These are phyloP conservation scores for Calonectria pteridis DNA, from an alignment of 2,329 filamentous ascomycete genomes.

Conservation along the genomic window DNA sequence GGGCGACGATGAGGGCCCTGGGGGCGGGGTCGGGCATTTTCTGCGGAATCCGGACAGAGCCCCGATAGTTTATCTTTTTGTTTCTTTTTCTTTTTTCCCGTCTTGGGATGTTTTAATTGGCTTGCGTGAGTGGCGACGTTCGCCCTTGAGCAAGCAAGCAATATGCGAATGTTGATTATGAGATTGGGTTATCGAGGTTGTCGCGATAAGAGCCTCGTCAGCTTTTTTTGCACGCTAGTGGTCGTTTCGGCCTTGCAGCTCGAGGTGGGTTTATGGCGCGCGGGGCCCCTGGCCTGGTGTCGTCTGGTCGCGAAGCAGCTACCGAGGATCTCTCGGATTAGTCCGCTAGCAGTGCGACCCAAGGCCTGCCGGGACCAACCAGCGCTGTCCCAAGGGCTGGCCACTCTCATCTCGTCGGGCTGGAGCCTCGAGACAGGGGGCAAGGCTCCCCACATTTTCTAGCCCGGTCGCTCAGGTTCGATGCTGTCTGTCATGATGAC, in stretches of 20 bases:
- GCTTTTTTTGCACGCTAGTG: background rate
- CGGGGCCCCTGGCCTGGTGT: too few relatives aligned
- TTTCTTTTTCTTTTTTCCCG: background rate
- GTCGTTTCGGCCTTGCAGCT: background rate
- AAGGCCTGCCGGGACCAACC: background rate
- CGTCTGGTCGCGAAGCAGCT: too few relatives aligned
- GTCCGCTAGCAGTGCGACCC: background rate
- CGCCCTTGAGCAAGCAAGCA: background rate
- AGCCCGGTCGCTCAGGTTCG: background rate
- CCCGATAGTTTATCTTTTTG: background rate
- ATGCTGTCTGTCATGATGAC: background rate
- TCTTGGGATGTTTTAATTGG: background rate
- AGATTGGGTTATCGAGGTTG: background rate
- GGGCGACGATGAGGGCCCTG: conserved; percentile 76
- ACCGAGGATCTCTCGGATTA: background rate
- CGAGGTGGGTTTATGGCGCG: background rate
- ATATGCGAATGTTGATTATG: background rate
- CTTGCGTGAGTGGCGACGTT: background rate
- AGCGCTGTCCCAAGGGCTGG: background rate
- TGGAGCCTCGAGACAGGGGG: background rate
- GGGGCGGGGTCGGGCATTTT: conserved; percentile 45
- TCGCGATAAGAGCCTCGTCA: background rate
- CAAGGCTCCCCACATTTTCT: background rate
- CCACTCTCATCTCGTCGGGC: background rate
- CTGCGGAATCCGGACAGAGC: background rate